A percentile compares a stretch with the other conserved stretches of the same genome.
phyloP scores from a whole-genome alignment of 2,329 filamentous ascomycete genomes.

The Teratosphaeria viscida region DNA sequence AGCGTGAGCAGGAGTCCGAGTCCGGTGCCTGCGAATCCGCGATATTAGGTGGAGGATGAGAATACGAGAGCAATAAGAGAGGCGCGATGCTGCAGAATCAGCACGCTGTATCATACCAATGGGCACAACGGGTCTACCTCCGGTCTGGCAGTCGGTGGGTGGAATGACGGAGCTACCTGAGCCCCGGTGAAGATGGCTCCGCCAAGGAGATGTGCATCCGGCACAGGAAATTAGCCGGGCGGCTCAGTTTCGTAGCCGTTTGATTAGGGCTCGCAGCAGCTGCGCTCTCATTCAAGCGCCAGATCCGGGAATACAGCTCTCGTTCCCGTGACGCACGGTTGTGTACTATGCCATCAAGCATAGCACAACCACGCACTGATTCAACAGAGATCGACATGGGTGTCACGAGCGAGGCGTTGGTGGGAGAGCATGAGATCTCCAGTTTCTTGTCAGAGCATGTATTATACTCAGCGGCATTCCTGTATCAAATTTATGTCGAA shows the following conservation, averaged over 20 bases:
- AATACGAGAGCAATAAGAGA: neutral
- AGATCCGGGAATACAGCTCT: neutral
- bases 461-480: neutral
- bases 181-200: neutral
- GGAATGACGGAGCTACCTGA: neutral
- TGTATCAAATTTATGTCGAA: neutral
- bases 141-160: too few relatives aligned
- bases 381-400: neutral
- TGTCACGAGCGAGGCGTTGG: neutral
- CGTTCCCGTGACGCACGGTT: neutral
- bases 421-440: neutral
- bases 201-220: neutral
- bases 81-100: neutral
- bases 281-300: neutral
- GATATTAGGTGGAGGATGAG: conserved; percentile 33
- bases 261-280: neutral
- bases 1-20: conserved; percentile 75
- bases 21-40: conserved; percentile 68
- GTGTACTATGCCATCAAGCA: neutral
- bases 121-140: too few relatives aligned
- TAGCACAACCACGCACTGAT: neutral
- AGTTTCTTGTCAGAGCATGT: neutral
- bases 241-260: neutral
- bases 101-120: neutral
- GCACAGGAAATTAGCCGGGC: neutral